Evolutionary conservation across 2,329 filamentous ascomycete genomes (phyloP).

Genomic region (Nigrospora sphaerica): DNA sequence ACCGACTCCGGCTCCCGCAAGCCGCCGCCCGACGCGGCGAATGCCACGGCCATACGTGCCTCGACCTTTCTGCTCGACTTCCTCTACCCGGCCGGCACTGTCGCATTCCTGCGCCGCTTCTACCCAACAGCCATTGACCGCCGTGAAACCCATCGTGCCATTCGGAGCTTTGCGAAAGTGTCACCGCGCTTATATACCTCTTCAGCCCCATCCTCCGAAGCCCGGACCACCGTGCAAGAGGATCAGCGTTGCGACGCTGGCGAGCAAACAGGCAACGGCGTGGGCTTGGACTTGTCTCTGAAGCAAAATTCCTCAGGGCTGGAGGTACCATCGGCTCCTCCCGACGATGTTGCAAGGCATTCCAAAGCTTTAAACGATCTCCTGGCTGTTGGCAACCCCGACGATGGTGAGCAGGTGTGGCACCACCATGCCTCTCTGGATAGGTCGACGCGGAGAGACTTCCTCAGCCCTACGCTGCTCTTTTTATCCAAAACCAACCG

Average conservation of each 20-base stretch:
- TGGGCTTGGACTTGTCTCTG: no score
- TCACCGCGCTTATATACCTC: slow-evolving; percentile 17
- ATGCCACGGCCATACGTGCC: slow-evolving; percentile 24
- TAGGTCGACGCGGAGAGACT: slow-evolving; percentile 15
- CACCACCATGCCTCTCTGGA: slow-evolving; percentile 31
- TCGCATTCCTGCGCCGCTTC: slow-evolving; percentile 32
- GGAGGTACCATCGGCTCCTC: no score
- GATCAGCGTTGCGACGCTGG: neutral
- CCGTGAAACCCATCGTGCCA: slow-evolving; percentile 18
- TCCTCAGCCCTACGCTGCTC: slow-evolving; percentile 27
- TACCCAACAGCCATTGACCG: slow-evolving; percentile 11
- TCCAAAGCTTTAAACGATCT: slow-evolving; percentile 10
- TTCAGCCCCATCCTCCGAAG: slow-evolving; percentile 8
- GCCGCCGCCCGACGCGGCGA: slow-evolving; percentile 16
- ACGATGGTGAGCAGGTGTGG: slow-evolving; percentile 33
- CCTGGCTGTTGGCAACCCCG: slow-evolving; percentile 8
- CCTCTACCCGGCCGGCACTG: slow-evolving; percentile 41
- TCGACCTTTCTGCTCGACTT: slow-evolving; percentile 49
- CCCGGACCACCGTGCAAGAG: neutral
- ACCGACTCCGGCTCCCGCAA: slow-evolving; percentile 13
- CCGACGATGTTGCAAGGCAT: slow-evolving; percentile 4
- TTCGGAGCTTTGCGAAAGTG: slow-evolving; percentile 11
- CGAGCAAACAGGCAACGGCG: no score
- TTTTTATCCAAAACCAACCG: slow-evolving; percentile 36
- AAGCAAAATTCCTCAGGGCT: no score